Evolutionary conservation across 2,329 filamentous ascomycete genomes (phyloP), one percentile per base, ranked within the genome.

Genomic region (Mariannaea sp.): DNA sequence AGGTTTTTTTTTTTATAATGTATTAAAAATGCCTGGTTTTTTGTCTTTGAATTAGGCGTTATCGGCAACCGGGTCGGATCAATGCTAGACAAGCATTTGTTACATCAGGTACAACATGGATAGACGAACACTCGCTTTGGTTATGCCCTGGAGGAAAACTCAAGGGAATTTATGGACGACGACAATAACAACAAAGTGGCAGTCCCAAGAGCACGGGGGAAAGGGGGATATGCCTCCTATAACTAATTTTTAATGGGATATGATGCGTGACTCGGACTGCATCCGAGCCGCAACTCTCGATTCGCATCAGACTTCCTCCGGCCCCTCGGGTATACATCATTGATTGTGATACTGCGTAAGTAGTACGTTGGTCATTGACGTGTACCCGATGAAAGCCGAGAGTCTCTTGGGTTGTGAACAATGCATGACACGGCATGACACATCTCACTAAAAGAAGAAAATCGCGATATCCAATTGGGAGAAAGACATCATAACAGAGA

Each of bases 1-100:
- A 24, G 51, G 29, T 48, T 50, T 43, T 57, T 44, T 49, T 38
- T 62, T 65, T 53, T 52, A 59, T 35, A 53, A 60, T 65, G 57
- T 62, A 65, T 66, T 62, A 65, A 43, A 65, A 52, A 64, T 66
- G 62, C 57, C 59, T 64, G 54, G 59, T 53, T 53, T 61, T 56
- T 60, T 58, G 46, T 19, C 53, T 54, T 60, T 44, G 46, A 38
- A 33, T 49, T 42, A 46, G 65, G 65, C 62, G 65, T 68, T 68
- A 58, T 57, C 40, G 62, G 59, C 55, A 60, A 53, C 29, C 36
- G 32, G 59, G 54, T 56, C 22, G 49, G 50, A 49, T 53, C 41
- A 60, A 51, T 61, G 55, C 57, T 65, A 65, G 56, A 67, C 46
- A 54, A 40, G 56, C 62, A 66, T 65, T 68, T 58, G 55, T 51